phyloP scores from a whole-genome alignment of 1,284 basidiomycete species.

The Mrakiaceae sp. region DNA sequence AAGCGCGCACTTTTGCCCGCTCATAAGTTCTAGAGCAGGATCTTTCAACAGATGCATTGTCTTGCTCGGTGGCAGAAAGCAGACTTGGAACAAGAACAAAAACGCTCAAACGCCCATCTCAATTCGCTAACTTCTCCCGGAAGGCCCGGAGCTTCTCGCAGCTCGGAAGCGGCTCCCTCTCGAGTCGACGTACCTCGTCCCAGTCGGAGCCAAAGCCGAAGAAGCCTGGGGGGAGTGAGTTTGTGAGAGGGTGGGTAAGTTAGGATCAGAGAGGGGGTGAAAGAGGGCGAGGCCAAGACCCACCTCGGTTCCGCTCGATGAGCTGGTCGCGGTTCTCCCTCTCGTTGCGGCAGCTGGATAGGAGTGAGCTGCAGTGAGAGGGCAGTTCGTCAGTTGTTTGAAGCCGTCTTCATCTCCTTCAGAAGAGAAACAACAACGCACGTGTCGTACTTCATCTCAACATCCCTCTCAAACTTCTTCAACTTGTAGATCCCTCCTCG shows the following conservation, averaged over 20 bases:
- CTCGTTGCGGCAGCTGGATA: conserved; percentile 55
- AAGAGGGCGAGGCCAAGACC: neutral
- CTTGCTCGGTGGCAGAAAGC: too few relatives aligned
- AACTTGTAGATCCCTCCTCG: conserved; percentile 32
- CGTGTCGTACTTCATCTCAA: conserved; percentile 62
- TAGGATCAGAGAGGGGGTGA: too few relatives aligned
- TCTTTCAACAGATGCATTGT: too few relatives aligned
- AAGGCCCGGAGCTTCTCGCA: too few relatives aligned
- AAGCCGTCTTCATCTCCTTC: neutral
- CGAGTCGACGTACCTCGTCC: conserved; percentile 51
- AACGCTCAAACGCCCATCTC: too few relatives aligned
- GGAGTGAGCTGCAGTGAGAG: conserved; percentile 39
- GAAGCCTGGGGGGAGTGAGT: conserved; percentile 29
- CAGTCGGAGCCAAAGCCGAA: conserved; percentile 83
- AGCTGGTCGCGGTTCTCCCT: conserved; percentile 34
- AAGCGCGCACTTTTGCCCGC: too few relatives aligned
- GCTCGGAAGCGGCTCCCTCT: too few relatives aligned
- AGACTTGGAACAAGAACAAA: too few relatives aligned
- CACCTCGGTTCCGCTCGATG: neutral
- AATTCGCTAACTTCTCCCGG: too few relatives aligned
- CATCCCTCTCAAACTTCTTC: conserved; percentile 35
- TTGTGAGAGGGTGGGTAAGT: neutral
- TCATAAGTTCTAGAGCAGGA: too few relatives aligned
- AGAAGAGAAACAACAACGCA: too few relatives aligned
- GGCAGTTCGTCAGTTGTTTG: too few relatives aligned